Conservation (phyloP, 495 filamentous ascomycete species). For the Tuber magnatum region DNA sequence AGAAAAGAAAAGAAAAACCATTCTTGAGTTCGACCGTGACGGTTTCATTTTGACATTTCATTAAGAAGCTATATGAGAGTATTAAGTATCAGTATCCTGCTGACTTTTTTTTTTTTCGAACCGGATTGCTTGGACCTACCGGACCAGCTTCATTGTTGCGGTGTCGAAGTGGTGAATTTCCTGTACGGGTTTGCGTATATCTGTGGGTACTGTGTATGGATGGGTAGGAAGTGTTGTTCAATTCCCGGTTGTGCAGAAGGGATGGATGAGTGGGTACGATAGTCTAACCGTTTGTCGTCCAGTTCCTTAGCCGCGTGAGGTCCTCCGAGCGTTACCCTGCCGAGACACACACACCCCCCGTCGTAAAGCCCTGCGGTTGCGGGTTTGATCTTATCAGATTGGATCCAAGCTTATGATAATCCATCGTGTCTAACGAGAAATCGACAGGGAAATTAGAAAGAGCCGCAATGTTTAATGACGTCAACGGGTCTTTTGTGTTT, state of each 20-base stretch:
- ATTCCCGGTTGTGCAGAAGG: background rate
- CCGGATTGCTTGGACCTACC: slow-evolving; percentile 51
- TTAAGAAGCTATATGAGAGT: slow-evolving; percentile 67
- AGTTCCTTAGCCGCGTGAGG: background rate
- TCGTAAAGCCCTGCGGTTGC: no score
- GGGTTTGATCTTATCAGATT: background rate
- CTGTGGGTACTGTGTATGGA: background rate
- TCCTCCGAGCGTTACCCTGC: background rate
- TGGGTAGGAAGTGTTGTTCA: background rate
- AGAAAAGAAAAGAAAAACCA: slow-evolving; percentile 51
- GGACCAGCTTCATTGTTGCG: slow-evolving; percentile 59
- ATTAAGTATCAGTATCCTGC: no score
- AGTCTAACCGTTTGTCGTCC: no score
- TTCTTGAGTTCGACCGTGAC: slow-evolving; percentile 97
- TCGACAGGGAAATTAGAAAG: background rate
- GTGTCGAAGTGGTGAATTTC: background rate
- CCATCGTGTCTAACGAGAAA: no score
- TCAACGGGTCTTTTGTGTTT: background rate
- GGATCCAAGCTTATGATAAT: background rate
- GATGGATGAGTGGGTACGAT: background rate
- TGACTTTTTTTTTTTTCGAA: no score
- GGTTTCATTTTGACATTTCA: slow-evolving; percentile 98
- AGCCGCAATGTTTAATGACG: background rate
- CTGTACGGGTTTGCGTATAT: background rate
- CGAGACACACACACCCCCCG: no score